Evolutionary conservation across 257 asterid species (phyloP).

Genomic region (Mitragyna speciosa): DNA sequence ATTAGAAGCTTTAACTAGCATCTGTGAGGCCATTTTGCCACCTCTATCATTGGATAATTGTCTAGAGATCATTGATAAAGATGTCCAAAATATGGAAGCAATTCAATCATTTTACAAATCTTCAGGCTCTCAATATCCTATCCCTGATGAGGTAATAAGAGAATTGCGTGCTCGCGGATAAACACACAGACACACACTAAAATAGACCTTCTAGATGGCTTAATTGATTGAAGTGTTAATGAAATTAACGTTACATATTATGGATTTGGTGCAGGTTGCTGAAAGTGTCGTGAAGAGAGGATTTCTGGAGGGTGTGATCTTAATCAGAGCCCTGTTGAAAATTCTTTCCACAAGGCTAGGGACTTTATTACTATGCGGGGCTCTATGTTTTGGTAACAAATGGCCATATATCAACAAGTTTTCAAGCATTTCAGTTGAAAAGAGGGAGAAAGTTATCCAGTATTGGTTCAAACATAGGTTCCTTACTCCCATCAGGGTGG

Average conservation of each 20-base stretch:
- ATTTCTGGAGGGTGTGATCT: constrained; percentile 42
- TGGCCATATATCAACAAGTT: constrained; percentile 71
- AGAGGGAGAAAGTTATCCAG: constrained; percentile 64
- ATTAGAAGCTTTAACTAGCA: constrained; percentile 41
- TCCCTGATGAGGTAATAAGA: constrained; percentile 74
- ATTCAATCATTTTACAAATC: constrained; percentile 37
- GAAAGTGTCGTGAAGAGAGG: constrained; percentile 49
- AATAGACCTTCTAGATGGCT: not conserved
- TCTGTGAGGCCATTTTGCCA: constrained; percentile 59
- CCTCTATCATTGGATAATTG: constrained; percentile 32
- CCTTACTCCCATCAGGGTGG: constrained; percentile 70
- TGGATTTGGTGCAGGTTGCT: constrained; percentile 49
- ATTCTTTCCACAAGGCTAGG: constrained; percentile 69
- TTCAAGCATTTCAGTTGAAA: constrained; percentile 49
- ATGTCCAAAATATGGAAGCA: constrained; percentile 15
- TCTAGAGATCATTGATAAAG: constrained; percentile 5
- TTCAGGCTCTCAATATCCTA: constrained; percentile 65
- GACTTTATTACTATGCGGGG: constrained; percentile 63
- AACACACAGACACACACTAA: too few species aligned
- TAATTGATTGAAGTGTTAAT: not conserved
- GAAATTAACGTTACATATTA: not conserved
- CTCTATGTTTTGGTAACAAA: constrained; percentile 30
- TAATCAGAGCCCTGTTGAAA: constrained; percentile 45
- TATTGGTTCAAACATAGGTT: constrained; percentile 50
- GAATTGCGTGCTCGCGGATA: too few species aligned